A percentile compares a stretch with the other conserved stretches of the same genome.
phyloP scores from a whole-genome alignment of 2,329 filamentous ascomycete genomes.

The Penicillium fuscoglaucum region DNA sequence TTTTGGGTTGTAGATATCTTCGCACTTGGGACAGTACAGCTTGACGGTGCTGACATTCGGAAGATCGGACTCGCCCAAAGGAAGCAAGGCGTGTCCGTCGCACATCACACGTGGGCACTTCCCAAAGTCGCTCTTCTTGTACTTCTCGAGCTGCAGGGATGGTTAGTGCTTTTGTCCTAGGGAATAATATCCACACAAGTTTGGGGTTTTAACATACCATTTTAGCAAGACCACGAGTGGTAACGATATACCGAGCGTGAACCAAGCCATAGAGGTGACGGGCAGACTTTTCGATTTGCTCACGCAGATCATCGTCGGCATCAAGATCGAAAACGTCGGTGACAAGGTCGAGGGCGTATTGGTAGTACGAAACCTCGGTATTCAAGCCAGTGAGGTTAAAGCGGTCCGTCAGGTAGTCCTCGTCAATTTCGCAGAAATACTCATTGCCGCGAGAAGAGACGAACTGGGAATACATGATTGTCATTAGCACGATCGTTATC shows the following conservation, averaged over 20 bases:
- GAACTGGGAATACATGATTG: conserved; percentile 61
- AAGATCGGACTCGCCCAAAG: conserved; percentile 90
- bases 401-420: conserved; percentile 95
- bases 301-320: conserved; percentile 96
- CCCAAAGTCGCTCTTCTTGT: conserved; percentile 96
- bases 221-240: conserved; percentile 87
- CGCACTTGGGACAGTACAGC: conserved; percentile 94
- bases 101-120: conserved; percentile 97
- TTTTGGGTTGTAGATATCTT: conserved; percentile 98
- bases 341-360: conserved; percentile 95
- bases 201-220: conserved; percentile 68
- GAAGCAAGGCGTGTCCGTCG: conserved; percentile 86
- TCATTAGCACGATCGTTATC: conserved; percentile 5
- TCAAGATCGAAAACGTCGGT: conserved; percentile 98
- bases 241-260: conserved; percentile 95
- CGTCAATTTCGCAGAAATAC: conserved; percentile 99
- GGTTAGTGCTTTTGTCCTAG: conserved; percentile 4
- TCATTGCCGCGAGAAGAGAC: conserved; percentile 97
- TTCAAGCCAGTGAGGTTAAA: conserved; percentile 98
- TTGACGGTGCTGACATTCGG: conserved; percentile 88
- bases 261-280: conserved; percentile 94
- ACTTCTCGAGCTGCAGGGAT: conserved; percentile 80
- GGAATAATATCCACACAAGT: background rate
- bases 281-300: conserved; percentile 96
- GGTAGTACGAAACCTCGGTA: conserved; percentile 97